Evolutionary conservation across 2,329 filamentous ascomycete species (phyloP).

Genomic region (Niveomyces coronatus): DNA sequence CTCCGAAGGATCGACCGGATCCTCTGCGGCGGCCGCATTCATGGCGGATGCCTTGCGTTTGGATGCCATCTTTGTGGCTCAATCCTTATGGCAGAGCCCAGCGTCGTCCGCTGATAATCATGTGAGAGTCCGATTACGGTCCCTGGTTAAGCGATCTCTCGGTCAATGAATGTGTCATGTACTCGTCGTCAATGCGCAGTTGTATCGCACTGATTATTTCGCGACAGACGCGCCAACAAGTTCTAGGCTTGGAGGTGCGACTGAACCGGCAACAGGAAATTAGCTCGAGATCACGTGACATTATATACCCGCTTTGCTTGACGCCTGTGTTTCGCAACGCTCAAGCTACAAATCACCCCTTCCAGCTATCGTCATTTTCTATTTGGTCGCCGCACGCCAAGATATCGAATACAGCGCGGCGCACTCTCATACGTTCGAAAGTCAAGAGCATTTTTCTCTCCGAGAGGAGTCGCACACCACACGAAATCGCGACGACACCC

Average conservation of each 20-base stretch:
- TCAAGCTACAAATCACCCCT: constrained; percentile 18
- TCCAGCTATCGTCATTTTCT: constrained; percentile 12
- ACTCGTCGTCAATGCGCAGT: neutral
- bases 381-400: neutral
- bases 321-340: constrained; percentile 16
- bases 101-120: neutral
- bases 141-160: neutral
- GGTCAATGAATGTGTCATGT: neutral
- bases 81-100: neutral
- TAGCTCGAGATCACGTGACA: constrained; percentile 27
- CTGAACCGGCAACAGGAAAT: constrained; percentile 12
- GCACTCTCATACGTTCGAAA: constrained; percentile 1
- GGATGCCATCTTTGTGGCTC: constrained; percentile 58
- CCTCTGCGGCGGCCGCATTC: constrained; percentile 56
- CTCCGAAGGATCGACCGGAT: constrained; percentile 85
- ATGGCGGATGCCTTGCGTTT: constrained; percentile 82
- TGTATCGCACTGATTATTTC: too few species aligned
- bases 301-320: constrained; percentile 25
- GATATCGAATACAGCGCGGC: neutral
- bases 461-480: neutral
- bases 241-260: constrained; percentile 14
- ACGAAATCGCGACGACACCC: constrained; percentile 1
- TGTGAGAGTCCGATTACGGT: neutral
- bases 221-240: constrained; percentile 12
- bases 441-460: neutral